Evolutionary conservation across 768 basidiomycete genomes (phyloP), one percentile per base, ranked within the genome.

Genomic region (Lactifluus rugatus): DNA sequence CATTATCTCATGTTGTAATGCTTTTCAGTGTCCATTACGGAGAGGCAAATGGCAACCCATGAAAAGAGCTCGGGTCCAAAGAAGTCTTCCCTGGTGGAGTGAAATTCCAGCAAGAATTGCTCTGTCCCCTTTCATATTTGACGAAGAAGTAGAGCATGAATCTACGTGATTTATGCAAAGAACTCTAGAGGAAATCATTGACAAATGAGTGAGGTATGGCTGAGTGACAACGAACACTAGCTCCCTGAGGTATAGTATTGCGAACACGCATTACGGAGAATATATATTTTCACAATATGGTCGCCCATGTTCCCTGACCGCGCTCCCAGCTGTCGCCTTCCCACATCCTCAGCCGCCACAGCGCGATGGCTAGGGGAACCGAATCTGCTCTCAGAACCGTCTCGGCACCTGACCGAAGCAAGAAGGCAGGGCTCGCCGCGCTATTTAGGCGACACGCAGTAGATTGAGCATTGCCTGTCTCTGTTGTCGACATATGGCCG

Each of bases 321-420:
- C 28, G 41, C 44, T 58, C 54, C 57, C 61, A 64, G 16, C 25
- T 50, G 16, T 55, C 46, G 6, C 82, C 80, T 65, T 89, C 84
- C 76, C 84, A 93, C 80, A 91, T 82, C 58, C 83, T 75, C 44
- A 90, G 58, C 60, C 90, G 80, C 89, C 89, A 92, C 17, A 92
- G 66, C 1, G 90, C 87, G 44, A 85, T 78, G 0, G 84, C 85
- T 13, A 86, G 71, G 6, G 82, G 76, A 1, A 78, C 82, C 7
- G 80, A 72, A 64, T 92, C 89, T 0, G 76, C 83, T 37, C 81
- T 73, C 54, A 69, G 69, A 17, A 77, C 67, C 0, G 78, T 80
- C 25, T 75, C 68, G 14, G 70, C 72, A 54, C 80, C 75, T 7
- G 86, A 81, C 53, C 70, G 73, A 14, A 92, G 65, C 14, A 90